A percentile compares a stretch with the other conserved stretches of the same genome.
These are phyloP conservation scores for Alternaria tenuissima DNA, from an alignment of 2,329 filamentous ascomycete genomes.

Conservation along the genomic window DNA sequence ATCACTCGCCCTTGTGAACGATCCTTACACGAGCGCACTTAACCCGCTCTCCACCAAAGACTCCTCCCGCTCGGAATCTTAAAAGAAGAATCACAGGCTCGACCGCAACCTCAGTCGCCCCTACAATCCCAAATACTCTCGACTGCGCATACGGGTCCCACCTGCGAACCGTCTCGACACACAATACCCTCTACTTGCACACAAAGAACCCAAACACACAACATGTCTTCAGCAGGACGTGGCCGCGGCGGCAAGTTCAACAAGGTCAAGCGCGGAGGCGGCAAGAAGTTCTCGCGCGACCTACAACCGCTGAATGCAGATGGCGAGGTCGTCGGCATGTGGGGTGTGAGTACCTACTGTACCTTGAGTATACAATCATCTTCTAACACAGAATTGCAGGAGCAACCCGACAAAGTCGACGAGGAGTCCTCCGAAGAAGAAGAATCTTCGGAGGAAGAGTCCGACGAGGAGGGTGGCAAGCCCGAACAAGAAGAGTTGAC, in stretches of 20 bases:
- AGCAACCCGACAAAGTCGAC: conserved; percentile 59
- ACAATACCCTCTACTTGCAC: conserved; percentile 4
- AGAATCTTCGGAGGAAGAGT: conserved; percentile 57
- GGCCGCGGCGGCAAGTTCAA: conserved; percentile 93
- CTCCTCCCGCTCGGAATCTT: conserved; percentile 2
- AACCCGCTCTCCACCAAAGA: conserved; percentile 4
- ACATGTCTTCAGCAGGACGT: conserved; percentile 65
- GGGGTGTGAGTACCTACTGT: conserved; percentile 66
- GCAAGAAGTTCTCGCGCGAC: conserved; percentile 94
- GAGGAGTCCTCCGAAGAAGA: conserved; percentile 53
- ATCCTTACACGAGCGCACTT: conserved; percentile 15
- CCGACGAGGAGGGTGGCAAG: conserved; percentile 52
- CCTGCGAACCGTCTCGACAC: conserved; percentile 9
- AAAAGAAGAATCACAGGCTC: neutral
- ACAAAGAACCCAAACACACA: conserved; percentile 27
- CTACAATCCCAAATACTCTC: neutral
- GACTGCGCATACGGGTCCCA: conserved; percentile 5
- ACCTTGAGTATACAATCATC: neutral
- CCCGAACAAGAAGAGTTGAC: conserved; percentile 67
- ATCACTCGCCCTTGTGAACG: conserved; percentile 14
- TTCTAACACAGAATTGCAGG: conserved; percentile 36
- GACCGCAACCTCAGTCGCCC: neutral
- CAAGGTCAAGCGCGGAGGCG: conserved; percentile 92
- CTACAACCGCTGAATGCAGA: conserved; percentile 88
- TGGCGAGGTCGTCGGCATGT: conserved; percentile 89